Conservation (phyloP, 441 rosid genomes). For the Erodium trifolium region DNA sequence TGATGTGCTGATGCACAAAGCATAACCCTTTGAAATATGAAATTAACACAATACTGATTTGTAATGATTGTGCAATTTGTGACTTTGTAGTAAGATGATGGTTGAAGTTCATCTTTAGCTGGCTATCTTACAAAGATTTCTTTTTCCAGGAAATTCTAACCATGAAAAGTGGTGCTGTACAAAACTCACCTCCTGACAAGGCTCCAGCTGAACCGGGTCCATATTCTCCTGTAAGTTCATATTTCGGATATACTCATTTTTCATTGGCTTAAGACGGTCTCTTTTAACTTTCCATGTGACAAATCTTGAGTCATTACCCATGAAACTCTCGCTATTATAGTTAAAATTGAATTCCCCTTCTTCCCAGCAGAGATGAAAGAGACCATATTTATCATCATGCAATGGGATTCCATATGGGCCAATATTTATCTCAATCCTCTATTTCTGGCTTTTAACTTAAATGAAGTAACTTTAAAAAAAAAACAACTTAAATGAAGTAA, state of each 20-base stretch:
- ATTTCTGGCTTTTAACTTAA: not conserved
- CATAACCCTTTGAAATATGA: not conserved
- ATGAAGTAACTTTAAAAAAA: no score
- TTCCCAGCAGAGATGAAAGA: not conserved
- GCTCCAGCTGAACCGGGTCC: constrained; percentile 69
- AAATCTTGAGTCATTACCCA: no score
- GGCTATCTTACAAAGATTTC: constrained; percentile 14
- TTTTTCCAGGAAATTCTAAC: constrained; percentile 61
- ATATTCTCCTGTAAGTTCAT: constrained; percentile 77
- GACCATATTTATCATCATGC: not conserved
- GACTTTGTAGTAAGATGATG: not conserved
- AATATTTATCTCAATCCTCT: not conserved
- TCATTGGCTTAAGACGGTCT: not conserved
- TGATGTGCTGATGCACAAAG: not conserved
- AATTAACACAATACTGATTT: not conserved
- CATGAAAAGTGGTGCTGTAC: constrained; percentile 77
- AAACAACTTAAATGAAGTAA: not conserved
- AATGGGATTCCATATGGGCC: not conserved
- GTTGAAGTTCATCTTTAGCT: constrained; percentile 3
- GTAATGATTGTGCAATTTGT: not conserved
- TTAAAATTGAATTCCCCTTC: not conserved
- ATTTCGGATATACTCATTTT: constrained; percentile 16
- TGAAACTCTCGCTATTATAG: not conserved
- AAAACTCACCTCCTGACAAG: constrained; percentile 82
- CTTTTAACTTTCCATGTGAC: not conserved